A percentile compares a stretch with the other conserved stretches of the same genome.
These are phyloP conservation scores for Atalantia buxifolia DNA, from an alignment of 345 rosid genomes.

Conservation along the genomic window DNA sequence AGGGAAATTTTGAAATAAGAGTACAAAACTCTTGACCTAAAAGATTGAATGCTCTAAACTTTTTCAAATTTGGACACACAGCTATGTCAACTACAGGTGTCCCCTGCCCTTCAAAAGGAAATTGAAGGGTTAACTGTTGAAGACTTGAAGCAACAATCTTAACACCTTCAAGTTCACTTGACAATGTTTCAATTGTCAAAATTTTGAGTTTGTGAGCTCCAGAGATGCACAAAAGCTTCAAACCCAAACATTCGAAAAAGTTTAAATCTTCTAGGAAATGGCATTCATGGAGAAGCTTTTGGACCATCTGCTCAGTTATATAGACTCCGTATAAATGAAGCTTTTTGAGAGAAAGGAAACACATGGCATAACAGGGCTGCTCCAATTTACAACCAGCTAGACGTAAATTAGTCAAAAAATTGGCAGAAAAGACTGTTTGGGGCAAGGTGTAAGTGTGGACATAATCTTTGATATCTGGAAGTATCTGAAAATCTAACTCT, in stretches of 20 bases:
- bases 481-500: background rate
- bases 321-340: background rate
- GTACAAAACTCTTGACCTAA: too few species aligned
- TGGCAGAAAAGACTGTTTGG: background rate
- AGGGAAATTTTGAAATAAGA: too few species aligned
- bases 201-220: background rate
- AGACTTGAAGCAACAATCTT: background rate
- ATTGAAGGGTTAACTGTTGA: background rate
- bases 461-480: background rate
- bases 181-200: background rate
- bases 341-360: background rate
- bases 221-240: background rate
- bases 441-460: background rate
- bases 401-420: background rate
- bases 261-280: background rate
- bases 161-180: background rate
- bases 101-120: background rate
- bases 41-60: too few species aligned
- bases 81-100: background rate
- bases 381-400: background rate
- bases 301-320: background rate
- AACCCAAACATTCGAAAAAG: background rate
- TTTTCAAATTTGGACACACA: too few species aligned
- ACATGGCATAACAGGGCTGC: background rate
- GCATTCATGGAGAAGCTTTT: background rate